Percentiles rank a stretch among this genome's conserved stretches.
Evolutionary conservation across 345 rosid species (phyloP).

Genomic region (Populus euphratica): DNA sequence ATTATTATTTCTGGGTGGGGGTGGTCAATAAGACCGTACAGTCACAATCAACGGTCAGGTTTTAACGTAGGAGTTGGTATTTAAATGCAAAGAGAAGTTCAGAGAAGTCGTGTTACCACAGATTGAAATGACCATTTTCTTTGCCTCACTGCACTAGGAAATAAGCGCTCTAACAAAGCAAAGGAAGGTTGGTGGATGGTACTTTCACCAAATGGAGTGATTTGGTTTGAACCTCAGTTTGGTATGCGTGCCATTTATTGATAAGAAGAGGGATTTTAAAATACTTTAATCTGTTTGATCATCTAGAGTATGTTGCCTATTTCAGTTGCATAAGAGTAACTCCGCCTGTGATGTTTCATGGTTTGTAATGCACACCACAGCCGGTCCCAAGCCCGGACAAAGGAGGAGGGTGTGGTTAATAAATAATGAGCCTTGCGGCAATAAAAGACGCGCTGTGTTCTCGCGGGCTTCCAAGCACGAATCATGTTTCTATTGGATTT

Average conservation of each 20-base stretch:
- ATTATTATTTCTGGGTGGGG: neutral
- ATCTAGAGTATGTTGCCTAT: neutral
- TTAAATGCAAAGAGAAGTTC: no score
- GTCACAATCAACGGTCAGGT: no score
- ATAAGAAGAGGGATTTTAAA: neutral
- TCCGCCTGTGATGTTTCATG: conserved; percentile 46
- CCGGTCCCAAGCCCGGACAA: conserved; percentile 74
- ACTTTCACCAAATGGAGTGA: neutral
- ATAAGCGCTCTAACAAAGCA: no score
- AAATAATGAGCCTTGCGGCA: neutral
- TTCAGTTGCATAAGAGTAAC: conserved; percentile 25
- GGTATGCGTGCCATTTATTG: neutral
- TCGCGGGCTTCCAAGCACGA: neutral
- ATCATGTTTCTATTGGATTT: neutral
- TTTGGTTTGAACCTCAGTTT: neutral
- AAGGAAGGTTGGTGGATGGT: neutral
- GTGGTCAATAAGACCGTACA: no score
- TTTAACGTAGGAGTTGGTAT: no score
- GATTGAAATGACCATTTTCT: no score
- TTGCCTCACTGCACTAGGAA: no score
- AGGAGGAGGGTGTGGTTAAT: conserved; percentile 60
- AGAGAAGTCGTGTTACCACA: no score
- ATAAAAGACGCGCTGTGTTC: neutral
- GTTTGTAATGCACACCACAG: conserved; percentile 44
- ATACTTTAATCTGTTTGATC: neutral